These are phyloP conservation scores for Candida quercuum DNA, from an alignment of 805 yeast genomes.

Conservation along the genomic window DNA sequence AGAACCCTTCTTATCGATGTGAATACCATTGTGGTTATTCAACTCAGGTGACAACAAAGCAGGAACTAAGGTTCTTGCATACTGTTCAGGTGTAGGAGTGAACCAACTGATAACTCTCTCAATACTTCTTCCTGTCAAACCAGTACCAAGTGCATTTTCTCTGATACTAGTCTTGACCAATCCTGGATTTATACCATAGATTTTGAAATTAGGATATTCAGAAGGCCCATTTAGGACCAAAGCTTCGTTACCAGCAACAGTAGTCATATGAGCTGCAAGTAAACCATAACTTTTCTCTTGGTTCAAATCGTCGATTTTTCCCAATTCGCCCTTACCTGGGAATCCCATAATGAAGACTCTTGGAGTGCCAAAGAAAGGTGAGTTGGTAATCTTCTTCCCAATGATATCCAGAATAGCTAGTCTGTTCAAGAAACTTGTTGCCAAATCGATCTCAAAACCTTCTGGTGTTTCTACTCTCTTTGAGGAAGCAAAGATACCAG, in stretches of 20 bases:
- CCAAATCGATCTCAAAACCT: conserved; percentile 34
- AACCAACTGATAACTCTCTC: conserved; percentile 29
- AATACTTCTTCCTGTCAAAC: conserved; percentile 18
- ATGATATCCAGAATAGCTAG: conserved; percentile 25
- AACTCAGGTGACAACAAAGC: conserved; percentile 26
- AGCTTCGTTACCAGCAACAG: conserved; percentile 39
- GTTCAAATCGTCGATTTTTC: conserved; percentile 31
- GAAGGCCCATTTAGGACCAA: conserved; percentile 23
- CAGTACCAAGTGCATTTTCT: conserved; percentile 27
- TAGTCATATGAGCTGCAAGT: conserved; percentile 30
- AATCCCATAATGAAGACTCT: conserved; percentile 35
- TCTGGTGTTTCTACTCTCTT: conserved; percentile 29
- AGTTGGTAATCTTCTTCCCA: conserved; percentile 19
- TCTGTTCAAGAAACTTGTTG: conserved; percentile 33
- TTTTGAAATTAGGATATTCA: conserved; percentile 18
- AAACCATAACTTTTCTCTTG: conserved; percentile 26
- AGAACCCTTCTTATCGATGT: conserved; percentile 27
- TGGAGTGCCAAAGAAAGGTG: conserved; percentile 15
- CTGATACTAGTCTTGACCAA: conserved; percentile 31
- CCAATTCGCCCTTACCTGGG: conserved; percentile 31
- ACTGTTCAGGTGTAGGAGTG: conserved; percentile 28
- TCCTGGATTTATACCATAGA: conserved; percentile 38
- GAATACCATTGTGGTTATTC: conserved; percentile 25
- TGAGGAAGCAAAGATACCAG: conserved; percentile 34
- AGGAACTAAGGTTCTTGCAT: conserved; percentile 27